Percentiles rank a stretch among this genome's conserved stretches.
phyloP scores from a whole-genome alignment of 371 early-diverging fungal genomes.

The Lichtheimia ramosa region DNA sequence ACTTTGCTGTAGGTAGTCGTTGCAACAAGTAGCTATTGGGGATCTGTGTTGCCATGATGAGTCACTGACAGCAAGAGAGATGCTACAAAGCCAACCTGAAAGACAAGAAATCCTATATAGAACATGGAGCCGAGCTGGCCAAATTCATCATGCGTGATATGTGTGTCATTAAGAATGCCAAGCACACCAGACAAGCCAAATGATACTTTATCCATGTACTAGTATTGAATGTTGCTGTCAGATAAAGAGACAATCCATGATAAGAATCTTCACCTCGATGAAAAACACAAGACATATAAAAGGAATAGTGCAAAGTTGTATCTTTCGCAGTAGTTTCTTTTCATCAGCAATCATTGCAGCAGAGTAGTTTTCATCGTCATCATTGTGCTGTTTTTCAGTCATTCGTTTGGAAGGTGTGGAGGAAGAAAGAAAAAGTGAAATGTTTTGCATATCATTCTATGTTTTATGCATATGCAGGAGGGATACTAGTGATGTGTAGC shows the following conservation, averaged over 20 bases:
- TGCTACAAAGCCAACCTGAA: conserved; percentile 6
- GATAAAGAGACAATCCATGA: neutral
- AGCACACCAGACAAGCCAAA: conserved; percentile 17
- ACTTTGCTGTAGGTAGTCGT: conserved; percentile 15
- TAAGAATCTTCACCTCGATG: neutral
- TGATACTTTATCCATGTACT: conserved; percentile 21
- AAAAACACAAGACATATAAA: conserved; percentile 1
- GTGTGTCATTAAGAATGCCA: conserved; percentile 14
- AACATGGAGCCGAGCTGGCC: conserved; percentile 18
- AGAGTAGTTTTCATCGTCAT: neutral
- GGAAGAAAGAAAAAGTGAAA: too few relatives aligned
- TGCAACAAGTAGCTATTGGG: conserved; percentile 28
- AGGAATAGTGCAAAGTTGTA: neutral
- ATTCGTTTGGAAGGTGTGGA: too few relatives aligned
- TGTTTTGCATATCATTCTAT: too few relatives aligned
- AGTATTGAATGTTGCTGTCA: neutral
- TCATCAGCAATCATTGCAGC: neutral
- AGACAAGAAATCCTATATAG: conserved; percentile 19
- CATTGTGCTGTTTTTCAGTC: too few relatives aligned
- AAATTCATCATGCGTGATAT: conserved; percentile 12
- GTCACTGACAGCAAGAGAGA: neutral
- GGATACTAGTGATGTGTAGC: too few relatives aligned
- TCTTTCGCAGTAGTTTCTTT: neutral
- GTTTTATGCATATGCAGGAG: too few relatives aligned
- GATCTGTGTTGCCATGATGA: neutral